Base-by-base conservation (phyloP, 108 stramenopile species). In the Nitzschia sp. region DNA sequence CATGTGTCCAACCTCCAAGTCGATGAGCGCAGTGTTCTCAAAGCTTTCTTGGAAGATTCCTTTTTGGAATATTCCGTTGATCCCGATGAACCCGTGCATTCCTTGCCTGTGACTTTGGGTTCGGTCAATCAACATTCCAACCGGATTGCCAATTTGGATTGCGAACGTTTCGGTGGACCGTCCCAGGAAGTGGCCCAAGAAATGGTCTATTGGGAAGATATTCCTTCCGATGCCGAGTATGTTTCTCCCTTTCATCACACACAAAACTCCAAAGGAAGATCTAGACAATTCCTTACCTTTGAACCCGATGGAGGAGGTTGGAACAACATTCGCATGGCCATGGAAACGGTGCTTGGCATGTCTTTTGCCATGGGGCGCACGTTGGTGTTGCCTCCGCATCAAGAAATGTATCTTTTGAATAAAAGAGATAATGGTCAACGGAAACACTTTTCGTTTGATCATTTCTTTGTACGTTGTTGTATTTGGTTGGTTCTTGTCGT, bases 271-370 rank as follows among this genome's bases (percentile, higher is more conserved):
- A 55, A 69, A 14, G 69, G 38, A 22, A n/a, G n/a, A n/a, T n/a
- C n/a, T n/a, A n/a, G 43, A 0, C 81, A 89, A 65, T 98, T 91
- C 69, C 50, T 98, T 50, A 95, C 95, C n/a, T 96, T 97, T 71
- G 96, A 98, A 79, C 92, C 95, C 11, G 84, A 81, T 63, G 48
- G 56, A 20, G 94, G 94, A 14, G 97, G 97, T 5, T 97, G 90
- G 79, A 97, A 97, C 78, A 97, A 97, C 75, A 92, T 96, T 66
- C 90, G 97, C 43, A 72, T 69, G 94, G 71, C 84, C 44, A 79
- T 96, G 72, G 78, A 79, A 56, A 79, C 72, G 11, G 72, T 79
- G 7, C 21, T 79, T 21, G 54, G 43, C 3, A 86, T 97, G 69
- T 94, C 97, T 8, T 80, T 84, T 69, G 91, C 93, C 24, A 98